These are phyloP conservation scores for Nicotiana sylvestris DNA, from an alignment of 257 asterid genomes.

Conservation along the genomic window DNA sequence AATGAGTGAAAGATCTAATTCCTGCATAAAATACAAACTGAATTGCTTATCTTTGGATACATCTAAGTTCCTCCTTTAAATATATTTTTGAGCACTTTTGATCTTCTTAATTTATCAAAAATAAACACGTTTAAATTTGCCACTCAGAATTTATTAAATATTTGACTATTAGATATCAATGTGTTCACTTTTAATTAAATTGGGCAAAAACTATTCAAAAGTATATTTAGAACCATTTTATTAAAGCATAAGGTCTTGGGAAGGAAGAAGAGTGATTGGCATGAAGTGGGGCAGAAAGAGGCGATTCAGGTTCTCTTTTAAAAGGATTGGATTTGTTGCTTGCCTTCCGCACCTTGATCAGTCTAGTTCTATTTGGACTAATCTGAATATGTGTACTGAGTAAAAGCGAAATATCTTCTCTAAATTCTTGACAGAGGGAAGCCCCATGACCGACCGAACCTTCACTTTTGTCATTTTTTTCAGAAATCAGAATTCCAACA, in stretches of 20 bases:
- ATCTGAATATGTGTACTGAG: too few species aligned
- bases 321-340: too few species aligned
- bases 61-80: neutral
- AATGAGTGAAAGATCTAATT: neutral
- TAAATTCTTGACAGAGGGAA: too few species aligned
- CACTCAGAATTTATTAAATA: neutral
- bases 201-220: neutral
- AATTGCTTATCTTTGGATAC: neutral
- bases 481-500: neutral
- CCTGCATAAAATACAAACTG: neutral
- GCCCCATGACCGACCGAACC: too few species aligned
- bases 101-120: neutral
- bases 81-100: neutral
- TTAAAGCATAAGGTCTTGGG: neutral
- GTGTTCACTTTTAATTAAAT: neutral
- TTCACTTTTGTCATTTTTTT: neutral
- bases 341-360: too few species aligned
- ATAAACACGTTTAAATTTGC: neutral
- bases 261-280: too few species aligned
- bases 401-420: too few species aligned
- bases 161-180: neutral
- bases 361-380: too few species aligned
- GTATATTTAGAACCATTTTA: neutral
- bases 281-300: too few species aligned
- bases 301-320: too few species aligned